Conservation (phyloP, 306 rosid genomes). For the Argentina anserina region DNA sequence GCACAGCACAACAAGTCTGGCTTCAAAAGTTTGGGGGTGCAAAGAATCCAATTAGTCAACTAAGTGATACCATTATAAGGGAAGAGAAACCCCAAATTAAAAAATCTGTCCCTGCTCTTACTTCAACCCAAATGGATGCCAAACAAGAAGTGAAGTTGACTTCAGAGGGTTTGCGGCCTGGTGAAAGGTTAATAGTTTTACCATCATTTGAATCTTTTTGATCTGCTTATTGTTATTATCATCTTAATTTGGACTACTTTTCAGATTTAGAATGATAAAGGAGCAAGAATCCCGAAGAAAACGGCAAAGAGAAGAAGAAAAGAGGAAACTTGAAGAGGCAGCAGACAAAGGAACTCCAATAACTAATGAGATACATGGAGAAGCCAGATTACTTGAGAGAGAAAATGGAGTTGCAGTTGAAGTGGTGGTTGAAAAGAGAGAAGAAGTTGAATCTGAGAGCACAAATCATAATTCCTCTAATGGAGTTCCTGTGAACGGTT, state of each 20-base stretch:
- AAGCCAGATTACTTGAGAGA: constrained; percentile 24
- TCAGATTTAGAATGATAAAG: constrained; percentile 76
- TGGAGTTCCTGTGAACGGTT: constrained; percentile 58
- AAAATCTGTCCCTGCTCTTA: constrained; percentile 43
- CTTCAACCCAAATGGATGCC: constrained; percentile 31
- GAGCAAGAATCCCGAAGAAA: constrained; percentile 74
- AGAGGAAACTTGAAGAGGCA: constrained; percentile 56
- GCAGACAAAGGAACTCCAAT: constrained; percentile 40
- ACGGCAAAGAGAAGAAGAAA: constrained; percentile 73
- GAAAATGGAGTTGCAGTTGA: constrained; percentile 38
- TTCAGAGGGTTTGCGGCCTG: constrained; percentile 56
- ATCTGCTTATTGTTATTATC: constrained; percentile 11
- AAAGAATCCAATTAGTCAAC: constrained; percentile 45
- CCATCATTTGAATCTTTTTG: background rate
- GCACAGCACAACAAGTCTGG: constrained; percentile 95
- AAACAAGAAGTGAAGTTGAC: constrained; percentile 43
- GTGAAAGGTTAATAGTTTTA: constrained; percentile 65
- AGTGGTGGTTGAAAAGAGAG: constrained; percentile 28
- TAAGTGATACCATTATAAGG: constrained; percentile 36
- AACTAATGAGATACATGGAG: constrained; percentile 29
- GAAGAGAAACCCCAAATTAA: constrained; percentile 44
- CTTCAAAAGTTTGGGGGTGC: constrained; percentile 96
- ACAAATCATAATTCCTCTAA: constrained; percentile 28
- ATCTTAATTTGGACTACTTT: constrained; percentile 26
- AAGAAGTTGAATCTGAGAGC: constrained; percentile 33